A percentile compares a stretch with the other conserved stretches of the same genome.
Conservation (phyloP, 75 land plant species). For the Cunninghamia lanceolata region DNA sequence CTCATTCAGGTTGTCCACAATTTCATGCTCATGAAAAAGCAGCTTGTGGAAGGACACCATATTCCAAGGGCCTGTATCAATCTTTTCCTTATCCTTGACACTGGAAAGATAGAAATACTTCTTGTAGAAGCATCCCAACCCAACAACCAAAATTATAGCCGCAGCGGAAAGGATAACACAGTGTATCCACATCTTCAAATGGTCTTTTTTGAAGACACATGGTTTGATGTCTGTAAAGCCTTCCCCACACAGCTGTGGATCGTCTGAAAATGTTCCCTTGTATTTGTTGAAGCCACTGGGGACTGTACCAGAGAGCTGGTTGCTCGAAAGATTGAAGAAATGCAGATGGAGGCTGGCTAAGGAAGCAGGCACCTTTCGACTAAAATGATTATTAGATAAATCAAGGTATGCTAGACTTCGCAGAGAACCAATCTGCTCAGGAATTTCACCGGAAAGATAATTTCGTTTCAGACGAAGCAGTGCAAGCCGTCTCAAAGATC, state of each 20-base stretch:
- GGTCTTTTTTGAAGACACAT: background rate
- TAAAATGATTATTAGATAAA: slow-evolving; percentile 26
- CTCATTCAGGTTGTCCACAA: slow-evolving; percentile 23
- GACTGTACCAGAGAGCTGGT: slow-evolving; percentile 52
- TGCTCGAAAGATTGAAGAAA: slow-evolving; percentile 67
- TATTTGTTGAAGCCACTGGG: slow-evolving; percentile 54
- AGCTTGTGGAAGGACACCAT: slow-evolving; percentile 22
- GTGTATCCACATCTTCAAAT: slow-evolving; percentile 26
- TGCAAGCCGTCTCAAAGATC: slow-evolving; percentile 11
- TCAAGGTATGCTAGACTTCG: slow-evolving; percentile 18
- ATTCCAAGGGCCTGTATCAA: slow-evolving; percentile 6
- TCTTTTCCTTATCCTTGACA: slow-evolving; percentile 15
- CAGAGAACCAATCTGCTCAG: slow-evolving; percentile 27
- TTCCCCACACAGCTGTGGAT: slow-evolving; percentile 20
- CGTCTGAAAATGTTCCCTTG: slow-evolving; percentile 19
- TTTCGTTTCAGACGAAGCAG: slow-evolving; percentile 21
- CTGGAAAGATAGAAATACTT: slow-evolving; percentile 31
- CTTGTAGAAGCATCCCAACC: slow-evolving; percentile 36
- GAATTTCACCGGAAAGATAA: slow-evolving; percentile 26
- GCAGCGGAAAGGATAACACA: slow-evolving; percentile 25
- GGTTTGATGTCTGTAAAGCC: background rate
- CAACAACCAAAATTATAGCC: slow-evolving; percentile 40
- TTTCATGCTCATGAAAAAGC: slow-evolving; percentile 23
- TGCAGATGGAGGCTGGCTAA: slow-evolving; percentile 15
- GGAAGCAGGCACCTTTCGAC: slow-evolving; percentile 29